phyloP scores from a whole-genome alignment of 2,329 filamentous ascomycete genomes.

The Incumbomyces delicatus region DNA sequence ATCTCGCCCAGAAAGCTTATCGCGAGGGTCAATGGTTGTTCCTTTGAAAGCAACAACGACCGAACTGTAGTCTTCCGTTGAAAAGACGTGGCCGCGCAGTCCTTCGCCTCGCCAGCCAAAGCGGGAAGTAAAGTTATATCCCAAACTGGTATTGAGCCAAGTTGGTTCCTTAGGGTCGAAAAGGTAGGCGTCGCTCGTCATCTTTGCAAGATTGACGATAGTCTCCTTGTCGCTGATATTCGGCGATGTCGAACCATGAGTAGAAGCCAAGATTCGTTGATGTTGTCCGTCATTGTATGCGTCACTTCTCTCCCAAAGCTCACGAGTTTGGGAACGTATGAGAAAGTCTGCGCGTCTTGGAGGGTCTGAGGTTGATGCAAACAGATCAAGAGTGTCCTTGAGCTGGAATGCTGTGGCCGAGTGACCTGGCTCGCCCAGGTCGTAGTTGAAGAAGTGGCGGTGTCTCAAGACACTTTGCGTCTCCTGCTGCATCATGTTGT shows the following conservation, averaged over 20 bases:
- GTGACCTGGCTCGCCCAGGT: background rate
- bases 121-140: conserved; percentile 15
- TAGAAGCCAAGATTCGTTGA: background rate
- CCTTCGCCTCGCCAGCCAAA: conserved; percentile 18
- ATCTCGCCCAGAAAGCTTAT: conserved; percentile 10
- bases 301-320: background rate
- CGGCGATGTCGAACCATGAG: conserved; percentile 7
- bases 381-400: background rate
- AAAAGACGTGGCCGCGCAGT: conserved; percentile 16
- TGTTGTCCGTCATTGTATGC: background rate
- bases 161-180: conserved; percentile 11
- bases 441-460: background rate
- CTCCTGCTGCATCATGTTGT: too few relatives aligned
- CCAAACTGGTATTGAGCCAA: conserved; percentile 15
- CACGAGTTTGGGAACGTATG: background rate
- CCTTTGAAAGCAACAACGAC: conserved; percentile 19
- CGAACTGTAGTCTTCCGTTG: conserved; percentile 11
- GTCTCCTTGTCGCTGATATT: conserved; percentile 21
- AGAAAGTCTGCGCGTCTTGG: background rate
- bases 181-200: conserved; percentile 16
- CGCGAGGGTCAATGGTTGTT: conserved; percentile 12
- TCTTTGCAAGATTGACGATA: conserved; percentile 17
- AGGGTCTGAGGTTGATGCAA: background rate
- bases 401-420: background rate
- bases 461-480: background rate